These are phyloP conservation scores for Eutypella sp. DNA, from an alignment of 2,329 filamentous ascomycete genomes.

Conservation along the genomic window DNA sequence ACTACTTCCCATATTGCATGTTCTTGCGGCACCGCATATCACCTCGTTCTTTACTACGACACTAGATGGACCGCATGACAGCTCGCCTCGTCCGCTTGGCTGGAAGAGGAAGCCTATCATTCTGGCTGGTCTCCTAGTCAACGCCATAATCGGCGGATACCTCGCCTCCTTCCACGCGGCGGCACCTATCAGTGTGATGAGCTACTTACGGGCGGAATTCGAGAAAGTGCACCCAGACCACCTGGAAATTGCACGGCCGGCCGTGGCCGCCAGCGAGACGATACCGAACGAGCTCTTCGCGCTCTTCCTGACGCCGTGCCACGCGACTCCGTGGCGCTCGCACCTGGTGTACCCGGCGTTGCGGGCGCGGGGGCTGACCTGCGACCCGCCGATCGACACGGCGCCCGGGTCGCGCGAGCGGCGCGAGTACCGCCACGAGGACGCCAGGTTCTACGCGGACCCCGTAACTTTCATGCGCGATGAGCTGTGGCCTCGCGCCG, in stretches of 20 bases:
- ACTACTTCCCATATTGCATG: constrained; percentile 77
- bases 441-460: constrained; percentile 79
- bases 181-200: constrained; percentile 69
- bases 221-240: constrained; percentile 48
- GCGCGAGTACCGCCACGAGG: constrained; percentile 74
- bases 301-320: constrained; percentile 90
- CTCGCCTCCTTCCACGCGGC: constrained; percentile 73
- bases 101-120: constrained; percentile 54
- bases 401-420: constrained; percentile 56
- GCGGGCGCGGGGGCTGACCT: constrained; percentile 78
- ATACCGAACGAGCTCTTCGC: constrained; percentile 51
- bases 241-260: constrained; percentile 24
- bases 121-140: constrained; percentile 54
- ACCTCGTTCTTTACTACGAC: constrained; percentile 57
- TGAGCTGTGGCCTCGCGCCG: constrained; percentile 43
- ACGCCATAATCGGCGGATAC: constrained; percentile 68
- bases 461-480: constrained; percentile 51
- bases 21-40: constrained; percentile 67
- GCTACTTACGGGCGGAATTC: constrained; percentile 71
- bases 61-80: constrained; percentile 21
- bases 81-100: constrained; percentile 21
- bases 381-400: constrained; percentile 77
- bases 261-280: constrained; percentile 19
- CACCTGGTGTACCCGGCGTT: constrained; percentile 74
- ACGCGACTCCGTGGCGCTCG: constrained; percentile 91